A percentile compares a stretch with the other conserved stretches of the same genome.
Conservation (phyloP, 140 eudicot species). For the Erigeron philadelphicus region DNA sequence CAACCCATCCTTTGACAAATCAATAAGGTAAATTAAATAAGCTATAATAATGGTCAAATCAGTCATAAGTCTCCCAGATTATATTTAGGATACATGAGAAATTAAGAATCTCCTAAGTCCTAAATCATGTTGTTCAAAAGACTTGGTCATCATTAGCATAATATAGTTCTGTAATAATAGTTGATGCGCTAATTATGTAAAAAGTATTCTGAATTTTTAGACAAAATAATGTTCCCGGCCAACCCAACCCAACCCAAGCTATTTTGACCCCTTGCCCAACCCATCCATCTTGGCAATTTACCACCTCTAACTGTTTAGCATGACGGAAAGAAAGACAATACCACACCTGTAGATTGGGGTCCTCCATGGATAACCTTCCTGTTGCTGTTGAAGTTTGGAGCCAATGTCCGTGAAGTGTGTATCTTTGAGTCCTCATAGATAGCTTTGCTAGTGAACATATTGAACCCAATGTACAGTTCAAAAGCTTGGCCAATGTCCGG, state of each 20-base stretch:
- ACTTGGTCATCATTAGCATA: neutral
- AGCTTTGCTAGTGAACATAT: slow-evolving; percentile 81
- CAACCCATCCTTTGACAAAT: neutral
- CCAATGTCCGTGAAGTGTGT: slow-evolving; percentile 98
- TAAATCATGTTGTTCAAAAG: neutral
- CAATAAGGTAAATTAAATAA: neutral
- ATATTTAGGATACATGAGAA: too few relatives aligned
- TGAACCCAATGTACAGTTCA: slow-evolving; percentile 83
- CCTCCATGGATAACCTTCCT: slow-evolving; percentile 97
- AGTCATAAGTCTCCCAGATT: neutral
- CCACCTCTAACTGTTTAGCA: neutral
- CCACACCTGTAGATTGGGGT: slow-evolving; percentile 88
- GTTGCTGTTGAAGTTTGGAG: slow-evolving; percentile 99
- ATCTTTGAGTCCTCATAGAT: slow-evolving; percentile 78
- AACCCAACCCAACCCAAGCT: neutral
- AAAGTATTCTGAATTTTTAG: neutral
- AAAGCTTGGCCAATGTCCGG: slow-evolving; percentile 78
- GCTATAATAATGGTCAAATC: neutral
- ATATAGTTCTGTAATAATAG: neutral
- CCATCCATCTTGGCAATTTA: too few relatives aligned
- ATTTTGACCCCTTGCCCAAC: too few relatives aligned
- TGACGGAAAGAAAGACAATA: neutral
- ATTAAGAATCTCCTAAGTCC: neutral
- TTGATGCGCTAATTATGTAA: neutral
- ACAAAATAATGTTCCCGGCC: neutral